Percentiles rank a stretch among this genome's conserved stretches.
phyloP scores from a whole-genome alignment of 1,284 basidiomycete genomes.

The Cryptococcus depauperatus region DNA sequence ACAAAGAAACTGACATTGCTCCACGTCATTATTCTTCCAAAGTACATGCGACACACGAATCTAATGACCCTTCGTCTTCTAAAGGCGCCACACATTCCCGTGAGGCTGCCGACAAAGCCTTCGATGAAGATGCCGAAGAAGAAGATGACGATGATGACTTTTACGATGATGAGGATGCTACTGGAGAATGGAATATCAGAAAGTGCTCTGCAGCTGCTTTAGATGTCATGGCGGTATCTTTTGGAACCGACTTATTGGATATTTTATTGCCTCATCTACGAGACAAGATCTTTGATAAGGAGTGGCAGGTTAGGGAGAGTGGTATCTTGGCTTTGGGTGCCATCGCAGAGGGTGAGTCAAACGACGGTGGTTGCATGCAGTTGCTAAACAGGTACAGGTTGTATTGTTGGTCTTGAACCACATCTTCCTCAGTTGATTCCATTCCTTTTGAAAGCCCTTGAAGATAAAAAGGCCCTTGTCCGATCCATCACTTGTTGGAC shows the following conservation, averaged over 20 bases:
- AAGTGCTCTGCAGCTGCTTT: slow-evolving; percentile 97
- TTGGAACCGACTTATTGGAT: slow-evolving; percentile 75
- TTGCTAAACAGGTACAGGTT: slow-evolving; percentile 54
- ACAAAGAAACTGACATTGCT: slow-evolving; percentile 91
- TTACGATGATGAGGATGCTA: slow-evolving; percentile 90
- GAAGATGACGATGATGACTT: slow-evolving; percentile 77
- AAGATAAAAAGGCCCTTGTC: slow-evolving; percentile 92
- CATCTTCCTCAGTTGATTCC: slow-evolving; percentile 88
- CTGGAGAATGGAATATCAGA: slow-evolving; percentile 97
- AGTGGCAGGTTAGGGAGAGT: slow-evolving; percentile 93
- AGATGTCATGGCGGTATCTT: slow-evolving; percentile 92
- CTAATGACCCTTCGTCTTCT: slow-evolving; percentile 32
- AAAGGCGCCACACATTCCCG: slow-evolving; percentile 22
- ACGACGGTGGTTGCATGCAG: background rate
- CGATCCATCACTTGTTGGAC: slow-evolving; percentile 99
- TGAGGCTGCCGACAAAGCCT: slow-evolving; percentile 42
- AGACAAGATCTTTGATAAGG: slow-evolving; percentile 83
- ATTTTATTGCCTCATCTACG: slow-evolving; percentile 85
- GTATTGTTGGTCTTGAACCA: slow-evolving; percentile 90
- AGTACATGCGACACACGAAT: slow-evolving; percentile 68
- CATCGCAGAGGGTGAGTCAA: slow-evolving; percentile 86
- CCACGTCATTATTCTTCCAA: slow-evolving; percentile 80
- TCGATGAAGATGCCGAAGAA: slow-evolving; percentile 58
- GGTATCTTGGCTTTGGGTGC: slow-evolving; percentile 94
- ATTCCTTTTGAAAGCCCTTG: slow-evolving; percentile 81